Conservation (phyloP, 2,329 filamentous ascomycete species). For the Beauveria sp. region DNA sequence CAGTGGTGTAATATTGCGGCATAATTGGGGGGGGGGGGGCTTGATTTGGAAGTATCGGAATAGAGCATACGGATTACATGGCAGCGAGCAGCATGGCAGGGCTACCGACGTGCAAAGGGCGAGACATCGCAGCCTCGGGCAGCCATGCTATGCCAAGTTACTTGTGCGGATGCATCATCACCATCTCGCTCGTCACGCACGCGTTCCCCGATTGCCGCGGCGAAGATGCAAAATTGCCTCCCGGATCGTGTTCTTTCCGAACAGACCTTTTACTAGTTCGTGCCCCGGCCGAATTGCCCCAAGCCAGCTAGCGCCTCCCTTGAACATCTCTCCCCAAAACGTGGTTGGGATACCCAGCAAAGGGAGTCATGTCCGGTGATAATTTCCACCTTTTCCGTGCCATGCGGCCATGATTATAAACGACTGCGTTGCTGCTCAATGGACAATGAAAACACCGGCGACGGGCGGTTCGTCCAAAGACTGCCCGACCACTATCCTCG, state of each 20-base stretch:
- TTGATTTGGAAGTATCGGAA: too few species aligned
- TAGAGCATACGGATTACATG: too few species aligned
- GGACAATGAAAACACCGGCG: background rate
- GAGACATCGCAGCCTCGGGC: background rate
- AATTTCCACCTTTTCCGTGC: slow-evolving; percentile 7
- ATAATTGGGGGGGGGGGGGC: too few species aligned
- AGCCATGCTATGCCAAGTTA: background rate
- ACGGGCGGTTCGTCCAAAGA: background rate
- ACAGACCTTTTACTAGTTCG: background rate
- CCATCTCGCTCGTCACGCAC: background rate
- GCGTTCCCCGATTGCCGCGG: background rate
- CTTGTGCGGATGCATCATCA: background rate
- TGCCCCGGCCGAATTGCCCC: background rate
- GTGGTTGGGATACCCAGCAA: background rate
- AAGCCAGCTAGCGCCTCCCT: slow-evolving; percentile 3
- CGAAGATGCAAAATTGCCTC: background rate
- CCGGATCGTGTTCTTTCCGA: background rate
- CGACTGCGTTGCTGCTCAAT: background rate
- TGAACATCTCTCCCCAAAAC: background rate
- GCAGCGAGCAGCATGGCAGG: too few species aligned
- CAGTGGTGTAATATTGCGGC: too few species aligned
- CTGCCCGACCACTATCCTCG: background rate
- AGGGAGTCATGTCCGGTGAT: background rate
- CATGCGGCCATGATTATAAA: background rate
- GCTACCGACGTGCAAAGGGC: background rate